A percentile compares a stretch with the other conserved stretches of the same genome.
Evolutionary conservation across 1,139 yeast species (phyloP).

Genomic region (Saccharomyces hybrid): DNA sequence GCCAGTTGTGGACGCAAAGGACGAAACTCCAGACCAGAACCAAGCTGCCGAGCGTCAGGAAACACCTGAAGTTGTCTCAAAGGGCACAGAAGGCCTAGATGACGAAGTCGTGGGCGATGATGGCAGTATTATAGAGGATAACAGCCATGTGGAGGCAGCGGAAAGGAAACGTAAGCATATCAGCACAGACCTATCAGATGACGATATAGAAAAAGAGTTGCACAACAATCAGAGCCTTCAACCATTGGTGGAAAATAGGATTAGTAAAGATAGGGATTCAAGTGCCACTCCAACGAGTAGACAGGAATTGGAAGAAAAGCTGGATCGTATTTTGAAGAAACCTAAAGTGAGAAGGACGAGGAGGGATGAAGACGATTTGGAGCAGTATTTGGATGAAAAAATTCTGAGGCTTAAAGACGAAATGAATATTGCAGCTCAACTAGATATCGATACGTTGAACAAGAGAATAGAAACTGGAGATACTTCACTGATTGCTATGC

Average conservation of each 20-base stretch:
- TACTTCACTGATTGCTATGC: slow-evolving; percentile 57
- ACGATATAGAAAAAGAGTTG: slow-evolving; percentile 26
- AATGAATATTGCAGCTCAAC: slow-evolving; percentile 90
- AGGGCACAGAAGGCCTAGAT: not conserved
- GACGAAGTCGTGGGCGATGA: not conserved
- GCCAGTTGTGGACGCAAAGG: not conserved
- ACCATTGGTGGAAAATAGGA: slow-evolving; percentile 29
- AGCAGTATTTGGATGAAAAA: slow-evolving; percentile 88
- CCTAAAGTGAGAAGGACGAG: slow-evolving; percentile 50
- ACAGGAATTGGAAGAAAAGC: slow-evolving; percentile 69
- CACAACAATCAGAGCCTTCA: slow-evolving; percentile 10
- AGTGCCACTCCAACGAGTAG: slow-evolving; percentile 55
- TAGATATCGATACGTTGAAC: slow-evolving; percentile 78
- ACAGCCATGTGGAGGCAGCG: not conserved
- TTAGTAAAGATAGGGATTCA: slow-evolving; percentile 32
- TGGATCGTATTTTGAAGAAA: slow-evolving; percentile 69
- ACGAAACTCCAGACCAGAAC: not conserved
- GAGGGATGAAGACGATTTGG: slow-evolving; percentile 86
- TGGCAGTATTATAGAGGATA: not conserved
- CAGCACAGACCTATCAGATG: slow-evolving; percentile 23
- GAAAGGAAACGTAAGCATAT: slow-evolving; percentile 29
- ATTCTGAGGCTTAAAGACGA: slow-evolving; percentile 74
- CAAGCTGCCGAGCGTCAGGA: not conserved
- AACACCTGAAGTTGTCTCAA: not conserved
- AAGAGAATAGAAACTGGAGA: slow-evolving; percentile 35